Percentiles rank a stretch among this genome's conserved stretches.
Conservation (phyloP, 2,329 filamentous ascomycete species). For the Exophiala aquamarina region DNA sequence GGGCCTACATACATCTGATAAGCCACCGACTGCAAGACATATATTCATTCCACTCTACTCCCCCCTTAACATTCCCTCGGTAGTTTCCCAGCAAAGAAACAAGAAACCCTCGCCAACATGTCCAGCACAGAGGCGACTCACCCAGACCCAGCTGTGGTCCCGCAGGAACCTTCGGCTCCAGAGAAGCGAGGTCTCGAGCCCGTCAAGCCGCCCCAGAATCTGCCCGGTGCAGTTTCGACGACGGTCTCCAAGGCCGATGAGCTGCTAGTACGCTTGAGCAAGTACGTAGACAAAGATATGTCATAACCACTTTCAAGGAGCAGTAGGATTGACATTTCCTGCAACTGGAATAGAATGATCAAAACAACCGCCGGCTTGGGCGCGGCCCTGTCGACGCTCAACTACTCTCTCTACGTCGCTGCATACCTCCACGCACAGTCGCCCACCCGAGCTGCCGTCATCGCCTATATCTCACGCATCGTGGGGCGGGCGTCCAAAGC, state of each 20-base stretch:
- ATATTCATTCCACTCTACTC: too few species aligned
- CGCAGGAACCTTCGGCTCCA: constrained; percentile 13
- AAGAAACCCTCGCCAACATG: constrained; percentile 10
- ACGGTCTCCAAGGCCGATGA: constrained; percentile 22
- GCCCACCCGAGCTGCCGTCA: constrained; percentile 37
- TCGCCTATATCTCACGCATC: constrained; percentile 20
- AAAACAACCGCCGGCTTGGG: constrained; percentile 70
- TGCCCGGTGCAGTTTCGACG: constrained; percentile 20
- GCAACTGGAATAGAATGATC: constrained; percentile 52
- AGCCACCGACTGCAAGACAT: too few species aligned
- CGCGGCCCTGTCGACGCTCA: constrained; percentile 65
- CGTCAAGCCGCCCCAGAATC: constrained; percentile 17
- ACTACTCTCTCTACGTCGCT: constrained; percentile 65
- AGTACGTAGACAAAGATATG: too few species aligned
- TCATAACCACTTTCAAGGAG: not conserved
- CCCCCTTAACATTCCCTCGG: too few species aligned
- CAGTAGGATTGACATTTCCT: not conserved
- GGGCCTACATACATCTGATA: too few species aligned
- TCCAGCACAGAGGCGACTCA: constrained; percentile 18
- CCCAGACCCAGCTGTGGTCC: constrained; percentile 21
- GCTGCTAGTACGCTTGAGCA: constrained; percentile 22
- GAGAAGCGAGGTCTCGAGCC: constrained; percentile 14
- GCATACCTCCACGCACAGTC: constrained; percentile 55
- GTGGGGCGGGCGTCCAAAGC: constrained; percentile 25
- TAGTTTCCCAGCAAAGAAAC: too few species aligned